Percentiles rank a stretch among this genome's conserved stretches.
Evolutionary conservation across 2,329 filamentous ascomycete genomes (phyloP).

Genomic region (Fusarium virguliforme): DNA sequence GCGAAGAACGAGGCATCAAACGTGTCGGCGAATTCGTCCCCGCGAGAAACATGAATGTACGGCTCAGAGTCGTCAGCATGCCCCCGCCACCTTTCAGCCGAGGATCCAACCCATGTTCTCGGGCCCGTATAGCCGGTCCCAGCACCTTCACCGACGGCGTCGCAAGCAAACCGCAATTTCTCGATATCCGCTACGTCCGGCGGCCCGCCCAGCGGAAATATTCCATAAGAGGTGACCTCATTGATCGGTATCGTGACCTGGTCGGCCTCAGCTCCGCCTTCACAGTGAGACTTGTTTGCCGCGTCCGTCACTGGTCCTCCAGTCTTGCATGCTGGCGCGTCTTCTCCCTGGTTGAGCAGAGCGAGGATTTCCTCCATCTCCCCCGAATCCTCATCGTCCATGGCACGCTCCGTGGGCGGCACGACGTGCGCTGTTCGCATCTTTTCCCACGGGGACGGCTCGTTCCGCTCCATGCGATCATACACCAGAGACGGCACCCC

Average conservation of each 20-base stretch:
- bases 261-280: not conserved
- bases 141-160: not conserved
- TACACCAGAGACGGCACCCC: not conserved
- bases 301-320: too few species aligned
- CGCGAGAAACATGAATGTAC: constrained; percentile 25
- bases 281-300: too few species aligned
- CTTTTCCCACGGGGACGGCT: constrained; percentile 10
- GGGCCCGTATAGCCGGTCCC: not conserved
- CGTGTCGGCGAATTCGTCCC: constrained; percentile 30
- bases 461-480: not conserved
- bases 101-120: constrained; percentile 1
- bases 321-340: not conserved
- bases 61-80: not conserved
- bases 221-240: not conserved
- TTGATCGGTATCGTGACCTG: not conserved
- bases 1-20: constrained; percentile 31
- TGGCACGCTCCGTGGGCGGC: not conserved
- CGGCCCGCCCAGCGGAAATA: not conserved
- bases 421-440: constrained; percentile 8
- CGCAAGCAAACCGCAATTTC: not conserved
- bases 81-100: constrained; percentile 8
- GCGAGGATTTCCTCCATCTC: not conserved
- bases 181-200: not conserved
- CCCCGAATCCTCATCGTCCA: not conserved
- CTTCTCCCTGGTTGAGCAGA: not conserved